A percentile compares a stretch with the other conserved stretches of the same genome.
Evolutionary conservation across 2,329 filamentous ascomycete species (phyloP).

Genomic region (Trichophyton equinum): DNA sequence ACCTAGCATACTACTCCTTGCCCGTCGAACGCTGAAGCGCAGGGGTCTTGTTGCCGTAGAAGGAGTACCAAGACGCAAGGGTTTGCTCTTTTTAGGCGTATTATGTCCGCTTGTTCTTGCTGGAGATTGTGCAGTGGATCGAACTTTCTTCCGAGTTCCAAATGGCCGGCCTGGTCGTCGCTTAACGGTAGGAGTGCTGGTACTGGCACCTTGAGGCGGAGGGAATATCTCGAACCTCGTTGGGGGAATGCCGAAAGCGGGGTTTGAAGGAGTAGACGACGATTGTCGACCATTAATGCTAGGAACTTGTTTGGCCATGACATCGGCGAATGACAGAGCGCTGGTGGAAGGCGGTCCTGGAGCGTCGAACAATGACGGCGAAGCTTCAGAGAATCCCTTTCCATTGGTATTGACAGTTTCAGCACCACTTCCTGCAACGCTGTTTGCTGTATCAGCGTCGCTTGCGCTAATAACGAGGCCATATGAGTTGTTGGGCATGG

Average conservation of each 20-base stretch:
- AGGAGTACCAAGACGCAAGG: constrained; percentile 21
- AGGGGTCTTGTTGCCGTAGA: constrained; percentile 12
- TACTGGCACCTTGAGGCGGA: constrained; percentile 21
- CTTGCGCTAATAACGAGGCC: constrained; percentile 13
- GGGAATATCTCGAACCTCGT: constrained; percentile 34
- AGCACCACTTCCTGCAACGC: constrained; percentile 1
- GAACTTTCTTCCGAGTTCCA: constrained; percentile 18
- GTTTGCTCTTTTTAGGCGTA: constrained; percentile 25
- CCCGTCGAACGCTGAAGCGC: constrained; percentile 22
- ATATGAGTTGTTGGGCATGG: constrained; percentile 5
- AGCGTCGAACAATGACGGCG: constrained; percentile 8
- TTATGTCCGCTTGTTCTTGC: constrained; percentile 25
- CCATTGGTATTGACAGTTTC: constrained; percentile 2
- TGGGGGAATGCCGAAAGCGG: constrained; percentile 28
- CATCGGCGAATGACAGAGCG: constrained; percentile 15
- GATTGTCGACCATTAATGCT: constrained; percentile 17
- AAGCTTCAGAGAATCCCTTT: not conserved
- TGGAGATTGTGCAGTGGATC: constrained; percentile 22
- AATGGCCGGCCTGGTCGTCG: constrained; percentile 29
- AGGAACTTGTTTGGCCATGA: constrained; percentile 16
- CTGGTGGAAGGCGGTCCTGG: constrained; percentile 22
- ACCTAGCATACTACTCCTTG: constrained; percentile 19
- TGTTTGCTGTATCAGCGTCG: constrained; percentile 5
- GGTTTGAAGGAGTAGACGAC: constrained; percentile 15
- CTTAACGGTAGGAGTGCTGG: constrained; percentile 20